Percentiles rank a stretch among this genome's conserved stretches.
These are phyloP conservation scores for Peronospora belbahrii DNA, from an alignment of 352 stramenopile species.

Conservation along the genomic window DNA sequence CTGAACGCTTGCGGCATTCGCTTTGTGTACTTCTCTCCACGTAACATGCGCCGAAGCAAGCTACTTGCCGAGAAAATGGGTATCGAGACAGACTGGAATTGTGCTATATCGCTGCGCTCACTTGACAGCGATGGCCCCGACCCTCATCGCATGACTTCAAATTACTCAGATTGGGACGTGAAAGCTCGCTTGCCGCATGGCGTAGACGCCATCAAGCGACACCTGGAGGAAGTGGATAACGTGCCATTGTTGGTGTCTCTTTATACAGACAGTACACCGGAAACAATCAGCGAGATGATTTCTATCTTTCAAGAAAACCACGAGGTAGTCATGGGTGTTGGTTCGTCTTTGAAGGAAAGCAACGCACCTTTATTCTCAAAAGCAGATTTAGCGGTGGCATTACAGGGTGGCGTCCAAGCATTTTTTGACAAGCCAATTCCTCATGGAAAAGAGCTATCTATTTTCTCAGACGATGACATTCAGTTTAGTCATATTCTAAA, in stretches of 20 bases:
- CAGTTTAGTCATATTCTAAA: conserved; percentile 82
- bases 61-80: conserved; percentile 97
- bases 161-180: conserved; percentile 97
- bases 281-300: conserved; percentile 93
- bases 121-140: conserved; percentile 89
- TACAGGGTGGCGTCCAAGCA: conserved; percentile 56
- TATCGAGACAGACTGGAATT: conserved; percentile 99
- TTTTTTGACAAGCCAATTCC: conserved; percentile 68
- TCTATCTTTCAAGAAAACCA: conserved; percentile 81
- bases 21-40: conserved; percentile 99
- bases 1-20: conserved; percentile 92
- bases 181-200: conserved; percentile 95
- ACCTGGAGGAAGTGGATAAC: conserved; percentile 97
- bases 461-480: conserved; percentile 66
- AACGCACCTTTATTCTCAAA: conserved; percentile 76
- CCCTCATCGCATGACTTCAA: conserved; percentile 93
- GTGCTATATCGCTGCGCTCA: conserved; percentile 93
- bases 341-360: conserved; percentile 63
- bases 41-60: conserved; percentile 97
- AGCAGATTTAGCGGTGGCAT: conserved; percentile 56
- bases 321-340: conserved; percentile 76
- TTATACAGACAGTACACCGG: conserved; percentile 95
- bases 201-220: conserved; percentile 90
- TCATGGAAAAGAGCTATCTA: conserved; percentile 42
- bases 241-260: conserved; percentile 96